These are phyloP conservation scores for Rhynchosporium graminicola DNA, from an alignment of 2,329 filamentous ascomycete species.

Conservation along the genomic window DNA sequence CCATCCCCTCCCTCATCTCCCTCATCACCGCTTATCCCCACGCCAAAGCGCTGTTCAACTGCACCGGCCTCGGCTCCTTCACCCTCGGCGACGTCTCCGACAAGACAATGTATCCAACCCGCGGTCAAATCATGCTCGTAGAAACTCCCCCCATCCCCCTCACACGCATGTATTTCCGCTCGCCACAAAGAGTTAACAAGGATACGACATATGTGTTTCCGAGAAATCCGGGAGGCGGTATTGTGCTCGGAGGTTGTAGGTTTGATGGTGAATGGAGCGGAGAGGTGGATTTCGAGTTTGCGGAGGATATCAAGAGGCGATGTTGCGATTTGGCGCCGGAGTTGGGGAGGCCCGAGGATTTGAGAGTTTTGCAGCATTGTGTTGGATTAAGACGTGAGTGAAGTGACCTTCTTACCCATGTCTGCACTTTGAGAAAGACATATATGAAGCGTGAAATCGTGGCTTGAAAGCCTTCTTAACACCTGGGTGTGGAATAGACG, in stretches of 20 bases:
- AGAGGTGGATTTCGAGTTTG: constrained; percentile 38
- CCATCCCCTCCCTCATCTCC: constrained; percentile 26
- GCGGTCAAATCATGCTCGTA: constrained; percentile 40
- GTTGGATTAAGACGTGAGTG: constrained; percentile 35
- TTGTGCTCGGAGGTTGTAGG: constrained; percentile 42
- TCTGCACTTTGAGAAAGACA: no score
- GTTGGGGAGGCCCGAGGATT: constrained; percentile 39
- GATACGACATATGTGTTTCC: constrained; percentile 49
- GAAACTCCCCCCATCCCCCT: constrained; percentile 44
- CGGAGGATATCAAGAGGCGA: constrained; percentile 41
- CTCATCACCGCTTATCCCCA: constrained; percentile 21
- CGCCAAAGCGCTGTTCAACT: constrained; percentile 32
- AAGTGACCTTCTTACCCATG: not conserved
- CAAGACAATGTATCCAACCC: constrained; percentile 37
- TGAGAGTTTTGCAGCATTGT: constrained; percentile 38
- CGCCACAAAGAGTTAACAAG: constrained; percentile 45
- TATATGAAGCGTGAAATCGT: no score
- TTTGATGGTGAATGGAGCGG: constrained; percentile 41
- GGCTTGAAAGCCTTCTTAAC: no score
- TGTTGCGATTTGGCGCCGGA: constrained; percentile 42
- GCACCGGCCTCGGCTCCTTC: constrained; percentile 35
- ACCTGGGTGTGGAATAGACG: no score
- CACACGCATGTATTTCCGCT: constrained; percentile 46
- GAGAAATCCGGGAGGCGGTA: constrained; percentile 42
- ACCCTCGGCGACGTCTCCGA: constrained; percentile 36